A percentile compares a stretch with the other conserved stretches of the same genome.
Conservation (phyloP, 2,329 filamentous ascomycete genomes). For the Diaporthe destruens region DNA sequence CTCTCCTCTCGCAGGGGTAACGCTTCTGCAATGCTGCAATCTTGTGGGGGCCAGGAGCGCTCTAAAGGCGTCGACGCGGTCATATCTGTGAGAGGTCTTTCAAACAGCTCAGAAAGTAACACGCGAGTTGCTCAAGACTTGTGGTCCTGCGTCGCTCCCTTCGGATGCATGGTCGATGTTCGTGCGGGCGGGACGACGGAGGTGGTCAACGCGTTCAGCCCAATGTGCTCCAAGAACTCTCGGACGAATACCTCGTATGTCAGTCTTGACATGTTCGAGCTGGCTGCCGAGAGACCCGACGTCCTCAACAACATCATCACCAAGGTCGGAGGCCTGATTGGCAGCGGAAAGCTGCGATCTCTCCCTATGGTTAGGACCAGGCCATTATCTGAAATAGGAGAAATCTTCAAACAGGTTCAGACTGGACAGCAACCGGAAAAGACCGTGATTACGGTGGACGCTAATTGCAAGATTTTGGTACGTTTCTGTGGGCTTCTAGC, state of each 20-base stretch:
- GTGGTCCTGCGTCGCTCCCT: conserved; percentile 38
- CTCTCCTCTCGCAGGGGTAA: conserved; percentile 47
- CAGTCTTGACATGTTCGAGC: conserved; percentile 59
- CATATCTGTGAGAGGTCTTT: conserved; percentile 46
- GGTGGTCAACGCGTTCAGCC: background rate
- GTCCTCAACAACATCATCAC: conserved; percentile 55
- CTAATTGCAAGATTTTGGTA: conserved; percentile 10
- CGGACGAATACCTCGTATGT: conserved; percentile 53
- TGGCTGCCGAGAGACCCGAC: conserved; percentile 58
- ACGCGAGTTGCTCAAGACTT: conserved; percentile 52
- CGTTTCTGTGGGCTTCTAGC: conserved; percentile 21
- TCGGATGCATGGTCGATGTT: conserved; percentile 29
- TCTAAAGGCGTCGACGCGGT: conserved; percentile 36
- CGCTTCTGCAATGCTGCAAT: background rate
- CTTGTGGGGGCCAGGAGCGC: background rate
- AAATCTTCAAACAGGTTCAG: conserved; percentile 54
- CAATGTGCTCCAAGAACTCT: background rate
- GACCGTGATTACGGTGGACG: conserved; percentile 39
- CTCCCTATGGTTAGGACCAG: conserved; percentile 53
- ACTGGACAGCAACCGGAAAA: conserved; percentile 56
- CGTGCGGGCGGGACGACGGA: background rate
- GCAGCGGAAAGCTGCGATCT: conserved; percentile 51
- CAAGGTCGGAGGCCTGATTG: conserved; percentile 53
- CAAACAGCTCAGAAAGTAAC: conserved; percentile 57
- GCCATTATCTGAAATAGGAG: conserved; percentile 55